phyloP scores from a whole-genome alignment of 495 filamentous ascomycete genomes.

The Glutinoglossum americanum region DNA sequence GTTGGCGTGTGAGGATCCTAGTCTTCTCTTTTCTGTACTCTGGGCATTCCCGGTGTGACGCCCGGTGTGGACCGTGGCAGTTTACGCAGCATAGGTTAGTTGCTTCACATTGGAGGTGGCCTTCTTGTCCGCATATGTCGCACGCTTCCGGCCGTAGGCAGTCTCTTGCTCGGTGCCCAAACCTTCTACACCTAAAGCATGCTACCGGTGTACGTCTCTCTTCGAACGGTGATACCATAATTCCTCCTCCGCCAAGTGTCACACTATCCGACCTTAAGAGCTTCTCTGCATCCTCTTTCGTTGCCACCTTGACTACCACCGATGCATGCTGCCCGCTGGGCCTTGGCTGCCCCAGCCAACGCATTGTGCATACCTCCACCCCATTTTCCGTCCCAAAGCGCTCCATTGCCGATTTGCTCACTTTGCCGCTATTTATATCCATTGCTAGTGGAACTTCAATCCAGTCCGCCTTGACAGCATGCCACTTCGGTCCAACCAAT shows the following conservation, averaged over 20 bases:
- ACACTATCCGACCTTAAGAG: constrained; percentile 7
- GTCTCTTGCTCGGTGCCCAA: constrained; percentile 7
- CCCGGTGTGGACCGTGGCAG: neutral
- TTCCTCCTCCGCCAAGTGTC: constrained; percentile 5
- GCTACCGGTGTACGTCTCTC: constrained; percentile 6
- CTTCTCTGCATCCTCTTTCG: constrained; percentile 8
- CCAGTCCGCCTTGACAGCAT: constrained; percentile 6
- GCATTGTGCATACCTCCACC: constrained; percentile 5
- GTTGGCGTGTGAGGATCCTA: constrained; percentile 6
- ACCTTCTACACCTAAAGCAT: constrained; percentile 7
- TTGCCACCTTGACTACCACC: constrained; percentile 7
- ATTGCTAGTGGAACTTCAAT: constrained; percentile 5
- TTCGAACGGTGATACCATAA: constrained; percentile 5
- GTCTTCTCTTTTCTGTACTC: constrained; percentile 6
- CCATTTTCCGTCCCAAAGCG: constrained; percentile 1
- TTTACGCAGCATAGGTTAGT: constrained; percentile 4
- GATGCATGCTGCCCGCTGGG: constrained; percentile 7
- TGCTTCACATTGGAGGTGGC: constrained; percentile 6
- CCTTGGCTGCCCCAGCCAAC: constrained; percentile 2
- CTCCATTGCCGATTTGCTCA: constrained; percentile 4
- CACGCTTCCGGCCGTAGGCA: constrained; percentile 5
- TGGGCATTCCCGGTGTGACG: constrained; percentile 5
- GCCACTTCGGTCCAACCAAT: constrained; percentile 4
- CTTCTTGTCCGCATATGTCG: constrained; percentile 8
- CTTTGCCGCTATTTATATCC: constrained; percentile 1